These are phyloP conservation scores for Nepenthes alata DNA, from an alignment of 179 eudicot genomes.

Conservation along the genomic window DNA sequence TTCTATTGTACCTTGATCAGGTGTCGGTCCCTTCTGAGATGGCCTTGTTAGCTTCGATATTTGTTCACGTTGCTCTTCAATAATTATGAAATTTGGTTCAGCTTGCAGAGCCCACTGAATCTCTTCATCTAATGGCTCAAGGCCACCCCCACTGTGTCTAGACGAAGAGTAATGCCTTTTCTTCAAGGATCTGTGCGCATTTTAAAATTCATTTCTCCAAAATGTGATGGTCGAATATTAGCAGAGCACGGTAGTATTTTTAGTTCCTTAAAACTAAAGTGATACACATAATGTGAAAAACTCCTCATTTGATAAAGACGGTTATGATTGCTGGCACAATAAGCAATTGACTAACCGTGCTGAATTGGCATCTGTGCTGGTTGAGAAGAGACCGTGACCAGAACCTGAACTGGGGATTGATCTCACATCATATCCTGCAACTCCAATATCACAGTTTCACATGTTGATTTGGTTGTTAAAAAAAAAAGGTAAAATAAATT, in stretches of 20 bases:
- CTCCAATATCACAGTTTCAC: neutral
- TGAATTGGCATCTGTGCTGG: conserved; percentile 44
- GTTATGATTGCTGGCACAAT: neutral
- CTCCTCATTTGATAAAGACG: neutral
- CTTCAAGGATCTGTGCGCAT: conserved; percentile 31
- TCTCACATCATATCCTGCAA: conserved; percentile 40
- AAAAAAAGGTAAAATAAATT: conserved; percentile 1
- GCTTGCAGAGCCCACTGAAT: conserved; percentile 26
- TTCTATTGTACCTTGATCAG: conserved; percentile 38
- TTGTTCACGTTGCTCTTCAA: conserved; percentile 24
- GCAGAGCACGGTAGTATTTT: no score
- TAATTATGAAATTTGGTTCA: conserved; percentile 18
- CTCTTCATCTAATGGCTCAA: conserved; percentile 67
- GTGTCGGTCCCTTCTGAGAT: conserved; percentile 34
- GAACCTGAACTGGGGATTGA: conserved; percentile 57
- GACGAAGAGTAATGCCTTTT: conserved; percentile 57
- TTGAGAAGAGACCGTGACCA: conserved; percentile 30
- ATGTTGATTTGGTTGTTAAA: neutral
- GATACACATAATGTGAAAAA: neutral
- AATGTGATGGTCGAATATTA: no score
- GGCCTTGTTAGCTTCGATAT: conserved; percentile 37
- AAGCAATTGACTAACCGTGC: conserved; percentile 42
- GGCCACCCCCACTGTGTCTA: conserved; percentile 36
- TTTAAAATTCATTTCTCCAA: neutral
- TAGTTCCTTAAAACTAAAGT: no score